Conservation (phyloP, 306 rosid species). For the Quercus alba region DNA sequence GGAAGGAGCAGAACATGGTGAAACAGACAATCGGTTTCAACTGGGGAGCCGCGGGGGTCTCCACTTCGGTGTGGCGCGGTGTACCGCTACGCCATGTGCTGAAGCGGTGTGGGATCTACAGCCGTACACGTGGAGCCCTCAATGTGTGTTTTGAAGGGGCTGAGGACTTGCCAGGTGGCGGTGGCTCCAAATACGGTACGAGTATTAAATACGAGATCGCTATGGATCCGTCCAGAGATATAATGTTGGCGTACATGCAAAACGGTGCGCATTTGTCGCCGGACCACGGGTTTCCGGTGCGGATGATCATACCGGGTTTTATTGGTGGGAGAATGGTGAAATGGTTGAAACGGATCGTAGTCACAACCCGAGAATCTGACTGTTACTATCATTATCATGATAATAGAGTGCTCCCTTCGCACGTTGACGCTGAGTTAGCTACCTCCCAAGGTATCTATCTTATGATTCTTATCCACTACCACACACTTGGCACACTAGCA, state of each 20-base stretch:
- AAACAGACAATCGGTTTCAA: constrained; percentile 71
- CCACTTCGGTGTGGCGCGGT: constrained; percentile 82
- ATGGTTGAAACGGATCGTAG: constrained; percentile 77
- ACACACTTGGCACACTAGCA: too few relatives aligned
- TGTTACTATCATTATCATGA: constrained; percentile 62
- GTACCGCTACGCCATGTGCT: constrained; percentile 47
- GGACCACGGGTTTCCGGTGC: constrained; percentile 80
- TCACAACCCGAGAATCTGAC: constrained; percentile 54
- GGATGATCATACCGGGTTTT: constrained; percentile 71
- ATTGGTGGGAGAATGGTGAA: constrained; percentile 87
- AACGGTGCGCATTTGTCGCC: constrained; percentile 60
- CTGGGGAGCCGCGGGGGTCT: constrained; percentile 71
- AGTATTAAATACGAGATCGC: constrained; percentile 61
- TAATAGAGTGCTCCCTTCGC: constrained; percentile 76
- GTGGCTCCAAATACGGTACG: constrained; percentile 75
- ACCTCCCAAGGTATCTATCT: constrained; percentile 53
- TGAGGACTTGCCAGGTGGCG: constrained; percentile 84
- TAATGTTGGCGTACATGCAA: constrained; percentile 79
- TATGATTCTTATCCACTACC: too few relatives aligned
- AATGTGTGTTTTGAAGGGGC: constrained; percentile 85
- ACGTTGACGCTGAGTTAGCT: constrained; percentile 78
- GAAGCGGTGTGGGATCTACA: constrained; percentile 51
- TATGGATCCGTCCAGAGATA: constrained; percentile 73
- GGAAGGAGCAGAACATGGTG: constrained; percentile 85
- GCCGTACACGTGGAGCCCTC: constrained; percentile 44